Conservation (phyloP, 2,329 filamentous ascomycete species). For the Hypoxylon sp. region DNA sequence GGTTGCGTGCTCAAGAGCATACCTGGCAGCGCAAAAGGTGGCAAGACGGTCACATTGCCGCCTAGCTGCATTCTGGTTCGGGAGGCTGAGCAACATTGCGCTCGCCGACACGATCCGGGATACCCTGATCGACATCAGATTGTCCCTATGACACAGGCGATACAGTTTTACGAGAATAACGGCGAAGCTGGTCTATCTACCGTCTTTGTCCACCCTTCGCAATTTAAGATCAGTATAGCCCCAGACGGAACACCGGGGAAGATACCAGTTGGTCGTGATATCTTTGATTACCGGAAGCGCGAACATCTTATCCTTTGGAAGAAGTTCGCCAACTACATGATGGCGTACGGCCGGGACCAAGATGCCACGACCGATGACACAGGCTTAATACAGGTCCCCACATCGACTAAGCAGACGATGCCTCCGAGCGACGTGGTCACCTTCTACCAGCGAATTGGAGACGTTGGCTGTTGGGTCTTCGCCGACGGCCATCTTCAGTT, state of each 20-base stretch:
- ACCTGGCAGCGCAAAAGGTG: slow-evolving; percentile 64
- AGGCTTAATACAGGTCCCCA: slow-evolving; percentile 59
- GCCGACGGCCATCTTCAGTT: slow-evolving; percentile 86
- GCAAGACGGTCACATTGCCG: slow-evolving; percentile 69
- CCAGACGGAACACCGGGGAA: slow-evolving; percentile 73
- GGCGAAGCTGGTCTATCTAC: slow-evolving; percentile 74
- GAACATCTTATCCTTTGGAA: slow-evolving; percentile 79
- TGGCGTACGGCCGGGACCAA: slow-evolving; percentile 80
- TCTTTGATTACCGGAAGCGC: slow-evolving; percentile 76
- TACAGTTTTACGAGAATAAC: slow-evolving; percentile 83
- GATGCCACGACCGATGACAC: slow-evolving; percentile 64
- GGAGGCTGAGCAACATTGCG: slow-evolving; percentile 79
- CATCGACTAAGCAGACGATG: slow-evolving; percentile 58
- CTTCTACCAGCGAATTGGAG: slow-evolving; percentile 86
- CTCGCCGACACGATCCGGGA: slow-evolving; percentile 69
- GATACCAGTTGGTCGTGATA: slow-evolving; percentile 73
- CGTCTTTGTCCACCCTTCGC: slow-evolving; percentile 75
- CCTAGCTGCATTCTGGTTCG: slow-evolving; percentile 81
- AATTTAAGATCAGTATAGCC: slow-evolving; percentile 70
- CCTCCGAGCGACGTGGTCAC: slow-evolving; percentile 75
- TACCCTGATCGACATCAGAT: slow-evolving; percentile 73
- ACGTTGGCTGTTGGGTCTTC: slow-evolving; percentile 86
- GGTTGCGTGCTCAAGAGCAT: slow-evolving; percentile 77
- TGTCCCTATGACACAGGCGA: slow-evolving; percentile 73
- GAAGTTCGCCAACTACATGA: slow-evolving; percentile 83